Evolutionary conservation across 2,329 filamentous ascomycete genomes (phyloP), one percentile per base, ranked within the genome.

Genomic region (Aspergillus aculeatinus): DNA sequence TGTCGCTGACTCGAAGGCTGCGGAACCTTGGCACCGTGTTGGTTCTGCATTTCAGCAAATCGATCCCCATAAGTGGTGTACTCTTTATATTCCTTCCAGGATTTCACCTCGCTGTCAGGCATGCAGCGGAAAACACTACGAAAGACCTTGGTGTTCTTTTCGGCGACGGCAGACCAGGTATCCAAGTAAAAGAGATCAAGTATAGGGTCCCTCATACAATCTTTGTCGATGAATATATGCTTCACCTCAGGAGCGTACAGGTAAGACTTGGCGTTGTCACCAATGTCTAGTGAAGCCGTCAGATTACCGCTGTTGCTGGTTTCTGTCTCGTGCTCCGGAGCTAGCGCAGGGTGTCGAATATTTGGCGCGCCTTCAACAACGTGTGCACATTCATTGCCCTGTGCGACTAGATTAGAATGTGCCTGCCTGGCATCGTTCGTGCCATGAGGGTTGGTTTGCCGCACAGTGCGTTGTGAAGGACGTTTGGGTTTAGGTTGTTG

Each of bases 71-170:
- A 98, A 4, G 87, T 83, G 57, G 85, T 83, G 71, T 90, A 96
- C 66, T 96, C 89, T 64, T 91, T 89, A 76, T 99, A 99, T 64
- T 96, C 90, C 66, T 90, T 88, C 95, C 95, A 99, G 48, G 90
- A 94, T 64, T 87, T 89, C 27, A 96, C 95, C 71, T 97, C 92
- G 55, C 88, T 97, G 74, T 99, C 95, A 1, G 95, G 95, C 90
- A 96, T 96, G 76, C 93, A 97, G 51, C 93, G 88, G 80, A 99
- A 99, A 9, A 99, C 94, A 62, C 90, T 87, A 33, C 95, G 89
- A 79, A 91, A 99, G 51, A 99, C 85, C 72, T 92, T 94, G 3
- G 95, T 99, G 74, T 99, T 99, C 80, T 98, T 98, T 64, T 90
- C 87, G 0, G 95, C 95, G 56, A 92, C 87, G 19, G 87, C 84